Evolutionary conservation across 176 grass and related monocot species (phyloP).

Genomic region (Dendrocalamus sinicus): DNA sequence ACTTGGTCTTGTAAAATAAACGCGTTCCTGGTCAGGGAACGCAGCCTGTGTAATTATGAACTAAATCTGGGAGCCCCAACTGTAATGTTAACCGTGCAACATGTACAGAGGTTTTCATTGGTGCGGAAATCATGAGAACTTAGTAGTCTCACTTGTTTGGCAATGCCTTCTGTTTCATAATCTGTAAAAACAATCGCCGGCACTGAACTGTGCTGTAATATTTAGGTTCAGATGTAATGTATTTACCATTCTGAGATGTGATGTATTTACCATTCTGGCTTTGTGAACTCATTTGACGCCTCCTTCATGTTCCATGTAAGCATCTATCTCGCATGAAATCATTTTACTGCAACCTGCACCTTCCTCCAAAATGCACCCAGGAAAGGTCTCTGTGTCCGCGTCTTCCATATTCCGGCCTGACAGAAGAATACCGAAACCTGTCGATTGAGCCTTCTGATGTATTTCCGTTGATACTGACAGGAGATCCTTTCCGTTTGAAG

Average conservation of each 20-base stretch:
- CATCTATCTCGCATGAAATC: background rate
- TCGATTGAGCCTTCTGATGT: background rate
- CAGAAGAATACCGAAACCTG: background rate
- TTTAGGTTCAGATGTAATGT: background rate
- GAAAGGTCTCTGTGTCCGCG: too few relatives aligned
- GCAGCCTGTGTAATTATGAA: slow-evolving; percentile 34
- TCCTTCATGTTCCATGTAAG: background rate
- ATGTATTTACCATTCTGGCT: background rate
- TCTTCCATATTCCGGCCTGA: background rate
- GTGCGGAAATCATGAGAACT: background rate
- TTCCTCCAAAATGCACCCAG: too few relatives aligned
- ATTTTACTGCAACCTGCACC: too few relatives aligned
- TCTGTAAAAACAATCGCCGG: background rate
- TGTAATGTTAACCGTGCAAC: background rate
- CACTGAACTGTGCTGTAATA: background rate
- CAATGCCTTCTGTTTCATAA: background rate
- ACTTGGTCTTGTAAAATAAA: slow-evolving; percentile 21
- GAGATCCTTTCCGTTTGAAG: background rate
- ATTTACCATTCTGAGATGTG: too few relatives aligned
- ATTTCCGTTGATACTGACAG: background rate
- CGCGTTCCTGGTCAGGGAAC: background rate
- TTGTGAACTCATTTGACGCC: background rate
- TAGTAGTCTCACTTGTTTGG: background rate
- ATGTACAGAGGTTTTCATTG: slow-evolving; percentile 25
- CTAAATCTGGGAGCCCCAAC: background rate